Evolutionary conservation across 1,284 basidiomycete genomes (phyloP), one percentile per base, ranked within the genome.

Genomic region (Cutaneotrichosporon daszewskae): DNA sequence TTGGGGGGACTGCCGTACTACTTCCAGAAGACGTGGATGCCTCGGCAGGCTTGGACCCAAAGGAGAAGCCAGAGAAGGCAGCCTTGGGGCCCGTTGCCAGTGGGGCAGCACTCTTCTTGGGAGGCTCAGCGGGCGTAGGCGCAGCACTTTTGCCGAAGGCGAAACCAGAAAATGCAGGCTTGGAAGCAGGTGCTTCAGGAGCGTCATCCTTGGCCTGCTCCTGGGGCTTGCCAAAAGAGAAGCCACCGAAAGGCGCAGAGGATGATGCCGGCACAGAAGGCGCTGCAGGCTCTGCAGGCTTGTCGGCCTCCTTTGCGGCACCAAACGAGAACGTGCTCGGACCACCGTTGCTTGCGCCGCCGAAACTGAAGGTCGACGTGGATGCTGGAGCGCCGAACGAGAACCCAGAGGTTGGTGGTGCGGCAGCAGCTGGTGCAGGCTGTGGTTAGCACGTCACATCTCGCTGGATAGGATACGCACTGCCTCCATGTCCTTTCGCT

Each of bases 401-500:
- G 39, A 64, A 65, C 9, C 56, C 55, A n/a, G 8, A 7, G 28
- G 43, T 40, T 29, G 50, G 27, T 1, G 54, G 32, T 1, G 55
- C 42, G 14, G 53, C 36, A 6, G 47, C 14, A 4, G 37, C 33
- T 4, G 57, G 18, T 8, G 50, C 38, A 13, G 49, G 10, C n/a
- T 31, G 28, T 14, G 13, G 28, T 31, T n/a, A 31, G 37, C 27
- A n/a, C 20, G 19, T 13, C 37, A n/a, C 14, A 9, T 31, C 28
- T 31, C 28, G 28, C n/a, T n/a, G n/a, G n/a, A n/a, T n/a, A n/a
- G n/a, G n/a, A n/a, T 31, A 38, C 41, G 17, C 22, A 44, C 44
- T 5, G 28, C 37, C n/a, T 51, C 54, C 16, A 62, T 25, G n/a
- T 60, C 62, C 47, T 55, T 56, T 10, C 64, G 57, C 50, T 69